Conservation (phyloP, 2,329 filamentous ascomycete species). For the Penicillium italicum region DNA sequence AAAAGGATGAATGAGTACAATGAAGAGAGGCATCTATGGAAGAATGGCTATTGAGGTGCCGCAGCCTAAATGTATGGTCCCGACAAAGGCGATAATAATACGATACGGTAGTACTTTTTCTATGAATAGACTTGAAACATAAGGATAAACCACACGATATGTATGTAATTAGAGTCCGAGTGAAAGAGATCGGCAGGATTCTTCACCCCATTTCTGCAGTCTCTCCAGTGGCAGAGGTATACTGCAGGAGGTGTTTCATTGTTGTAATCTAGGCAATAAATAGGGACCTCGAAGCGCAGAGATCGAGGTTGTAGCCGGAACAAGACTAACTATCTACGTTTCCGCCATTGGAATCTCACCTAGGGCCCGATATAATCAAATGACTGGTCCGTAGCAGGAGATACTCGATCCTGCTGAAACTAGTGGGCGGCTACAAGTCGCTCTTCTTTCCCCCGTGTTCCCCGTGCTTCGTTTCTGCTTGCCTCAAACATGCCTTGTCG, state of each 20-base stretch:
- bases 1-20: conserved; percentile 2
- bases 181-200: neutral
- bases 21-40: neutral
- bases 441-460: neutral
- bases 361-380: neutral
- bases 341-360: conserved; percentile 5
- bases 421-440: conserved; percentile 1
- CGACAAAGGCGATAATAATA: neutral
- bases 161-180: neutral
- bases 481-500: neutral
- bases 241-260: conserved; percentile 14
- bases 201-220: neutral
- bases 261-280: neutral
- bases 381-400: conserved; percentile 12
- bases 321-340: neutral
- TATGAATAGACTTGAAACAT: conserved; percentile 15
- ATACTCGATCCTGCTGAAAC: conserved; percentile 16
- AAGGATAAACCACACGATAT: neutral
- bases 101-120: neutral
- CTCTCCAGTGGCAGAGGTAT: neutral
- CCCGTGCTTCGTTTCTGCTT: neutral
- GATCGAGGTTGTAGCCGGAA: conserved; percentile 5
- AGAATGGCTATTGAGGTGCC: conserved; percentile 4
- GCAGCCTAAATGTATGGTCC: neutral
- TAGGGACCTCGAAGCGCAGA: conserved; percentile 12